Conservation (phyloP, 306 rosid genomes). For the Dalbergia cultrata region DNA sequence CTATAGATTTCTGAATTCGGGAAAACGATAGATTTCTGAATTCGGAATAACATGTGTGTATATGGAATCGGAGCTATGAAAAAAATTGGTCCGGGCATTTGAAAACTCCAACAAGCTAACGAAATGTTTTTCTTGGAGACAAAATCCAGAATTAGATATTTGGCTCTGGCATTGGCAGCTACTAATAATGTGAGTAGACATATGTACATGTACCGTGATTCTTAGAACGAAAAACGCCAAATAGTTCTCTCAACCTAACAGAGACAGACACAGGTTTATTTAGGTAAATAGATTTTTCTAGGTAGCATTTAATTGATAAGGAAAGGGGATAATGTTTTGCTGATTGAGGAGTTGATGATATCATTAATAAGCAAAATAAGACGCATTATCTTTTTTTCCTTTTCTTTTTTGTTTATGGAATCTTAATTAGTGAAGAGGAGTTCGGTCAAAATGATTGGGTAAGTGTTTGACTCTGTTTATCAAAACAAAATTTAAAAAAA, state of each 20-base stretch:
- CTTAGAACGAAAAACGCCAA: not conserved
- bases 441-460: not conserved
- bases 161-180: not conserved
- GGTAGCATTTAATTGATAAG: not conserved
- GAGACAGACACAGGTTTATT: conserved; percentile 2
- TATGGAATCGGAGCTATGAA: conserved; percentile 12
- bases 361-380: conserved; percentile 14
- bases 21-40: conserved; percentile 30
- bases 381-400: not conserved
- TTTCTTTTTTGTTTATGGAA: not conserved
- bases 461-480: not conserved
- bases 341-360: conserved; percentile 16
- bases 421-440: conserved; percentile 8
- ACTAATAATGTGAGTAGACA: not conserved
- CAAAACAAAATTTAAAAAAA: too few relatives aligned
- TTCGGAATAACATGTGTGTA: not conserved
- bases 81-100: conserved; percentile 27
- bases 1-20: conserved; percentile 26
- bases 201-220: not conserved
- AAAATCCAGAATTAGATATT: conserved; percentile 38
- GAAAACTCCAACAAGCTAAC: conserved; percentile 28
- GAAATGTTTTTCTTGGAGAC: not conserved
- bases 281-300: not conserved
- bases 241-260: not conserved
- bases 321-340: not conserved